Conservation (phyloP, 768 basidiomycete species). For the Auriculariales sp. region DNA sequence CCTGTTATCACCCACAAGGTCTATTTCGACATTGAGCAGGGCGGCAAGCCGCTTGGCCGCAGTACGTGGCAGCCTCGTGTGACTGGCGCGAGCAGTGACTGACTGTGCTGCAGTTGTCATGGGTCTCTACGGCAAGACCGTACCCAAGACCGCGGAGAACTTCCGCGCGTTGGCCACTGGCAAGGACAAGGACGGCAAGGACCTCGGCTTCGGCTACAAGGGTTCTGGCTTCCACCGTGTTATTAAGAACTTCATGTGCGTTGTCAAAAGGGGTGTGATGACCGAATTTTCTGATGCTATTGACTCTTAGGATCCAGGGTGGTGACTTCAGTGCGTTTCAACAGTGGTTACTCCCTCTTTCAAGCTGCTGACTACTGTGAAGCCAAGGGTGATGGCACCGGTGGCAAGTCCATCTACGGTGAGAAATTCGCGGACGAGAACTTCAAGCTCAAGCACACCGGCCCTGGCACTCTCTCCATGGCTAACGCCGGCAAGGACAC, state of each 20-base stretch:
- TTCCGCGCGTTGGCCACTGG: conserved; percentile 89
- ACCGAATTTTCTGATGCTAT: background rate
- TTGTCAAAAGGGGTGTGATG: conserved; percentile 11
- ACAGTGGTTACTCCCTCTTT: conserved; percentile 8
- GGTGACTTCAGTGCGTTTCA: conserved; percentile 82
- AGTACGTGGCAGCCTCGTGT: conserved; percentile 27
- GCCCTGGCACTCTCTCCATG: conserved; percentile 81
- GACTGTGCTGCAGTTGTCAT: conserved; percentile 42
- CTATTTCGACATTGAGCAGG: conserved; percentile 91
- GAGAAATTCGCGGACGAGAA: conserved; percentile 90
- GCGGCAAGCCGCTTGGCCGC: conserved; percentile 72
- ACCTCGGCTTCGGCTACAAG: conserved; percentile 82
- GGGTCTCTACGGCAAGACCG: conserved; percentile 86
- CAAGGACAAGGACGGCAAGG: conserved; percentile 58
- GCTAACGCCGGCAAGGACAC: conserved; percentile 76
- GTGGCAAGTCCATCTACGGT: conserved; percentile 92
- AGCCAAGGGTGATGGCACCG: conserved; percentile 81
- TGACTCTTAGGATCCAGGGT: conserved; percentile 69
- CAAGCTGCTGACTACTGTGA: background rate
- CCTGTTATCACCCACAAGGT: conserved; percentile 87
- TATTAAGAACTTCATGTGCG: conserved; percentile 82
- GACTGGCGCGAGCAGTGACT: conserved; percentile 2
- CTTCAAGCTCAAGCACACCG: conserved; percentile 93
- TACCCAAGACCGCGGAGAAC: conserved; percentile 95
- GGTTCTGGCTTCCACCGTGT: conserved; percentile 95